Evolutionary conservation across 176 grass and related monocot genomes (phyloP).

Genomic region (Oryza glaberrima): DNA sequence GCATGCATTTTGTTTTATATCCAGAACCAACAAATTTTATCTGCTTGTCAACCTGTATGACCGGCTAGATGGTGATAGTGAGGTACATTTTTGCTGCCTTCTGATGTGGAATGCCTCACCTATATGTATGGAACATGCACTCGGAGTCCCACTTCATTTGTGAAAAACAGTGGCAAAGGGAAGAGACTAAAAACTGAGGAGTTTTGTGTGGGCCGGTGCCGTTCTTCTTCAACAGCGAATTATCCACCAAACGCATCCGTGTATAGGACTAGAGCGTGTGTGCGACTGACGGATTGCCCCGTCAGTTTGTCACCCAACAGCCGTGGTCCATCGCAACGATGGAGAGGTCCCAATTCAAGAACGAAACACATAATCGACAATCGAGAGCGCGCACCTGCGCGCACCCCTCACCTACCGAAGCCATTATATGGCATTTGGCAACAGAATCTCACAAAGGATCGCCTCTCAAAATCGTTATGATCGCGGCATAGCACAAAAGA

Average conservation of each 20-base stretch:
- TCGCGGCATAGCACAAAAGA: background rate
- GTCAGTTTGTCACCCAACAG: slow-evolving; percentile 22
- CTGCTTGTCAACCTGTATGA: slow-evolving; percentile 13
- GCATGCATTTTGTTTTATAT: background rate
- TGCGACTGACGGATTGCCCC: background rate
- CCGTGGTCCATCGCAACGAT: background rate
- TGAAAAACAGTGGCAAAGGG: background rate
- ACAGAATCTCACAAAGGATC: background rate
- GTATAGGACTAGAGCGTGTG: background rate
- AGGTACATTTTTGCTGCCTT: background rate
- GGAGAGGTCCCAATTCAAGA: background rate
- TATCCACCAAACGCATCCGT: too few species aligned
- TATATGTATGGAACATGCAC: slow-evolving; percentile 12
- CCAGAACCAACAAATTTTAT: background rate
- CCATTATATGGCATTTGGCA: background rate
- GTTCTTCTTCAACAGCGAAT: too few species aligned
- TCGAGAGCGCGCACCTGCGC: background rate
- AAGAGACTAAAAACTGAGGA: too few species aligned
- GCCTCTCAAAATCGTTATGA: background rate
- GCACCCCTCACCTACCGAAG: background rate
- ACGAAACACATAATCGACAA: background rate
- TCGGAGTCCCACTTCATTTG: background rate
- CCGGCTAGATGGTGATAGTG: background rate
- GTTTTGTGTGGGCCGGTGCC: too few species aligned
- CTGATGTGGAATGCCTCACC: slow-evolving; percentile 16